Evolutionary conservation across 1,139 yeast species (phyloP).

Genomic region (Candida buenavistaensis): DNA sequence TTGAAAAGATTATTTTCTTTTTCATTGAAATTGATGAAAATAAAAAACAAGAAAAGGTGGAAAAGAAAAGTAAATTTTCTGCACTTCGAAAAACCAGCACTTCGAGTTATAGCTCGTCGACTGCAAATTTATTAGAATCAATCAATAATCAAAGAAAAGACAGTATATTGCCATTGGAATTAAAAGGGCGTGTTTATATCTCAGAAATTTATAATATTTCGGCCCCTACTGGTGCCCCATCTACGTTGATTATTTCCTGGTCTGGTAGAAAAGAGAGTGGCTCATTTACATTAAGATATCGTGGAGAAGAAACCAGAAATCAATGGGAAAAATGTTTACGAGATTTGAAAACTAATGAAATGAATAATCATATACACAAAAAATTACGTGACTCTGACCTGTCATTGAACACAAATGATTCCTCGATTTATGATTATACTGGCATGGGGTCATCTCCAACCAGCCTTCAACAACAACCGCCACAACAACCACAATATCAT

Average conservation of each 20-base stretch:
- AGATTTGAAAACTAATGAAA: conserved; percentile 40
- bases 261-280: conserved; percentile 77
- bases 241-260: conserved; percentile 72
- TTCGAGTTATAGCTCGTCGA: conserved; percentile 31
- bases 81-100: conserved; percentile 43
- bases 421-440: conserved; percentile 24
- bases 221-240: conserved; percentile 40
- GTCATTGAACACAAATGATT: conserved; percentile 23
- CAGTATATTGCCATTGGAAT: conserved; percentile 45
- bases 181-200: conserved; percentile 70
- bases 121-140: conserved; percentile 39
- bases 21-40: conserved; percentile 49
- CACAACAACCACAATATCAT: conserved; percentile 12
- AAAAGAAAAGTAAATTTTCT: conserved; percentile 32
- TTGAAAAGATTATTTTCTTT: conserved; percentile 83
- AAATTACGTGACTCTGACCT: conserved; percentile 41
- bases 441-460: conserved; percentile 9
- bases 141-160: conserved; percentile 31
- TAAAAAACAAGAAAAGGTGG: conserved; percentile 23
- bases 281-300: conserved; percentile 66
- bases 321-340: conserved; percentile 71
- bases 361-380: conserved; percentile 41
- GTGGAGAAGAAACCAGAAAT: conserved; percentile 66
- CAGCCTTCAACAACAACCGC: background rate
- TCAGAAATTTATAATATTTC: conserved; percentile 61